phyloP scores from a whole-genome alignment of 2,329 filamentous ascomycete genomes.

The Colletotrichum orchidophilum region DNA sequence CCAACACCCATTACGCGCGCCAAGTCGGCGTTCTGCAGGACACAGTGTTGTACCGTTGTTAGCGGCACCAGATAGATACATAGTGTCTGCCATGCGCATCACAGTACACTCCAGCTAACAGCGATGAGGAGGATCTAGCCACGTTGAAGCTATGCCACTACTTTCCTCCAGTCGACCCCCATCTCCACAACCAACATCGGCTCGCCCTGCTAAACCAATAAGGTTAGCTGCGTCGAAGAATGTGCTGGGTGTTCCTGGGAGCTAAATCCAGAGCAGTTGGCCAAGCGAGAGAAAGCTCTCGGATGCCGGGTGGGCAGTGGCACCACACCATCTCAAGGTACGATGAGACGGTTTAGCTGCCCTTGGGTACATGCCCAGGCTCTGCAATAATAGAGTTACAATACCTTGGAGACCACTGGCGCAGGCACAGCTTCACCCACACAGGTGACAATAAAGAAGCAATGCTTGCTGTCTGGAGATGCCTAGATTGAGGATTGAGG shows the following conservation, averaged over 20 bases:
- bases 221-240: slow-evolving; percentile 13
- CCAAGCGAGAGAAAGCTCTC: slow-evolving; percentile 12
- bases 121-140: not conserved
- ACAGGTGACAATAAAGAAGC: not conserved
- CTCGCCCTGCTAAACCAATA: not conserved
- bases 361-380: not conserved
- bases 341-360: not conserved
- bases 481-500: not conserved
- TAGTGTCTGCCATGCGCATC: not conserved
- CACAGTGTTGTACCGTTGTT: not conserved
- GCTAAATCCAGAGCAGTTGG: slow-evolving; percentile 19
- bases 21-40: not conserved
- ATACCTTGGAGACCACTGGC: not conserved
- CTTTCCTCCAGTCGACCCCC: not conserved
- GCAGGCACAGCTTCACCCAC: not conserved
- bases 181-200: not conserved
- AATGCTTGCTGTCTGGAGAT: not conserved
- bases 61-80: not conserved
- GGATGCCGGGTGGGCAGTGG: not conserved
- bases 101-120: not conserved
- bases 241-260: slow-evolving; percentile 6
- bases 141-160: not conserved
- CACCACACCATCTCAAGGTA: slow-evolving; percentile 6
- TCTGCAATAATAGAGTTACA: not conserved
- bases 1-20: not conserved